Percentiles rank a stretch among this genome's conserved stretches.
These are phyloP conservation scores for Pyrus pyrifolia DNA, from an alignment of 306 rosid genomes.

Conservation along the genomic window DNA sequence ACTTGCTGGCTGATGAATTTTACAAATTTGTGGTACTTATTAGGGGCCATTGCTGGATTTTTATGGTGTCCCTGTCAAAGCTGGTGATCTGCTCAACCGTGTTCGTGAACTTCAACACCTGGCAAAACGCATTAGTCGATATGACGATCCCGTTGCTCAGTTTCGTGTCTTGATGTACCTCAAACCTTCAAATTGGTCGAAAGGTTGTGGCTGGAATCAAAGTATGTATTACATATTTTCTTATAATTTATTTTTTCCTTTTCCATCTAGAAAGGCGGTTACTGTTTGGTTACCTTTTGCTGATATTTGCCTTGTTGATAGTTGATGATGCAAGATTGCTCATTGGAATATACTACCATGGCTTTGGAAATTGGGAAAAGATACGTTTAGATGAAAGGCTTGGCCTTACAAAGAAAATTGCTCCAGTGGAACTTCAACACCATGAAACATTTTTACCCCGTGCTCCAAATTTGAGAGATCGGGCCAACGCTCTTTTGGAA, in stretches of 20 bases:
- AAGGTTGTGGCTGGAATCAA: conserved; percentile 99
- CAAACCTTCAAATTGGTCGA: conserved; percentile 97
- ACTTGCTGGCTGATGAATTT: conserved; percentile 11
- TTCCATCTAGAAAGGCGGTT: not conserved
- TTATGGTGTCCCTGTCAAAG: conserved; percentile 94
- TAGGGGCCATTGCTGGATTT: conserved; percentile 97
- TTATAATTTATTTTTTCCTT: not conserved
- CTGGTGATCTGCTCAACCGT: conserved; percentile 75
- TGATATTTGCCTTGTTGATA: conserved; percentile 26
- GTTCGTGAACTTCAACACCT: conserved; percentile 90
- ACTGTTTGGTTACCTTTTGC: conserved; percentile 10
- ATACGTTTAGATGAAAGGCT: conserved; percentile 91
- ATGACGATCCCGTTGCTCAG: conserved; percentile 88
- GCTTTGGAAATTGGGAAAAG: conserved; percentile 96
- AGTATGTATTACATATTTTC: conserved; percentile 50
- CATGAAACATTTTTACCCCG: conserved; percentile 99
- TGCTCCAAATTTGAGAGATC: conserved; percentile 97
- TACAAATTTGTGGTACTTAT: conserved; percentile 21
- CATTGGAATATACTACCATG: conserved; percentile 86
- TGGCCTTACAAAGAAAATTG: conserved; percentile 88
- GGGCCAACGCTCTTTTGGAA: conserved; percentile 94
- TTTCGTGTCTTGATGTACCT: conserved; percentile 77
- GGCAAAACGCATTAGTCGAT: conserved; percentile 87
- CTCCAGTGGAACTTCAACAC: conserved; percentile 97
- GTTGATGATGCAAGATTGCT: conserved; percentile 99